Percentiles rank a stretch among this genome's conserved stretches.
Evolutionary conservation across 2,329 filamentous ascomycete species (phyloP).

Genomic region (Tolypocladium amazonense): DNA sequence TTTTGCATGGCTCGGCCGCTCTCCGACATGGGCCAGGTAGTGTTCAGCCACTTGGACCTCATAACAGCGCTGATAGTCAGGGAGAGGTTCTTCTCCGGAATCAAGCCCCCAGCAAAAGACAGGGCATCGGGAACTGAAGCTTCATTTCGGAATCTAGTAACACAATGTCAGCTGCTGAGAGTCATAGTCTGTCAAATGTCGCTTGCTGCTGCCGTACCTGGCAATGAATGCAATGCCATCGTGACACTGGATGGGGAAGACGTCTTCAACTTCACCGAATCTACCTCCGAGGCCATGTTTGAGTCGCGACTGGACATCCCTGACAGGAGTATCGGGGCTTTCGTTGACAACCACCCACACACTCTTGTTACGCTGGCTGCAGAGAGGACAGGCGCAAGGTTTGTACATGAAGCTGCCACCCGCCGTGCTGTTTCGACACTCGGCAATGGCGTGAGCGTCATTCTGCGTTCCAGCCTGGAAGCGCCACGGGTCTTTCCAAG

Average conservation of each 20-base stretch:
- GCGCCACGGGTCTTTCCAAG: background rate
- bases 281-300: constrained; percentile 15
- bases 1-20: background rate
- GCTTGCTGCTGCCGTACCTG: constrained; percentile 11
- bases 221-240: constrained; percentile 13
- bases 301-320: constrained; percentile 17
- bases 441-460: background rate
- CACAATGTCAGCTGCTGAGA: background rate
- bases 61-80: constrained; percentile 15
- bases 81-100: constrained; percentile 15
- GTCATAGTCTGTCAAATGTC: background rate
- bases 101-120: constrained; percentile 7
- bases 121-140: constrained; percentile 16
- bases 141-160: constrained; percentile 14
- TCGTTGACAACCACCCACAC: constrained; percentile 15
- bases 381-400: constrained; percentile 18
- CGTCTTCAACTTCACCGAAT: constrained; percentile 20
- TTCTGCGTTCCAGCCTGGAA: background rate
- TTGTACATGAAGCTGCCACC: constrained; percentile 11
- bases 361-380: constrained; percentile 18
- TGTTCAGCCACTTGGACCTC: constrained; percentile 20
- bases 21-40: background rate
- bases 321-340: background rate
- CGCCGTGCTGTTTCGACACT: constrained; percentile 12
- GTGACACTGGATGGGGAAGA: constrained; percentile 5